phyloP scores from a whole-genome alignment of 2,329 filamentous ascomycete species.

The Neonectria sp. region DNA sequence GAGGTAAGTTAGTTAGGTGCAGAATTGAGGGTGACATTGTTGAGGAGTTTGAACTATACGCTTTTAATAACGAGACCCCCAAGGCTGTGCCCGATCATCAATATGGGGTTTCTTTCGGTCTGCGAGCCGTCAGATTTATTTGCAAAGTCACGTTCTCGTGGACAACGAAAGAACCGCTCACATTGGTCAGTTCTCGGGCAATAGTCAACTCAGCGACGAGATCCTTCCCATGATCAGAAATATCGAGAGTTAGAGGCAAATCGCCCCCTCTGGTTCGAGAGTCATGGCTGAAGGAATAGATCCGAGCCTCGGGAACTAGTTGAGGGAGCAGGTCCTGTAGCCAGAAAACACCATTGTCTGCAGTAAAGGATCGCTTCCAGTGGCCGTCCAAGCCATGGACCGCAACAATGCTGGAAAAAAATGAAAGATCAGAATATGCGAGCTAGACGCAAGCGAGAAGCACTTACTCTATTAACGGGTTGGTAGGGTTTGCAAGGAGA shows the following conservation, averaged over 20 bases:
- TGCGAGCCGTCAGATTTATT: too few relatives aligned
- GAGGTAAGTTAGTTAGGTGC: too few relatives aligned
- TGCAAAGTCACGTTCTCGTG: too few relatives aligned
- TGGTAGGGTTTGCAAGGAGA: too few relatives aligned
- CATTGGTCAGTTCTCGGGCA: constrained; percentile 1
- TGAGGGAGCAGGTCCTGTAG: constrained; percentile 75
- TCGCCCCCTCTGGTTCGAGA: too few relatives aligned
- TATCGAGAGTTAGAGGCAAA: background rate
- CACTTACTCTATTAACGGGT: too few relatives aligned
- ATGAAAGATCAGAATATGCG: too few relatives aligned
- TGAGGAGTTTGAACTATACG: background rate
- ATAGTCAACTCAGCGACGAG: constrained; percentile 7
- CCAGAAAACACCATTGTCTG: constrained; percentile 75
- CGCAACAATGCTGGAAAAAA: constrained; percentile 66
- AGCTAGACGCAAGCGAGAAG: too few relatives aligned
- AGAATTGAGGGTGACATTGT: too few relatives aligned
- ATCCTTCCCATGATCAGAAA: constrained; percentile 7
- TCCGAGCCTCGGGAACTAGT: constrained; percentile 3
- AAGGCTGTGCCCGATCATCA: constrained; percentile 10
- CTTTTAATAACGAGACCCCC: constrained; percentile 20
- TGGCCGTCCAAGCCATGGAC: constrained; percentile 80
- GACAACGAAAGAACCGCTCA: background rate
- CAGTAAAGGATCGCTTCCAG: constrained; percentile 74
- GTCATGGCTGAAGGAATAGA: background rate
- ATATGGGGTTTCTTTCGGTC: too few relatives aligned